A percentile compares a stretch with the other conserved stretches of the same genome.
Evolutionary conservation across 2,329 filamentous ascomycete genomes (phyloP).

Genomic region (Blastomyces emzantsi): DNA sequence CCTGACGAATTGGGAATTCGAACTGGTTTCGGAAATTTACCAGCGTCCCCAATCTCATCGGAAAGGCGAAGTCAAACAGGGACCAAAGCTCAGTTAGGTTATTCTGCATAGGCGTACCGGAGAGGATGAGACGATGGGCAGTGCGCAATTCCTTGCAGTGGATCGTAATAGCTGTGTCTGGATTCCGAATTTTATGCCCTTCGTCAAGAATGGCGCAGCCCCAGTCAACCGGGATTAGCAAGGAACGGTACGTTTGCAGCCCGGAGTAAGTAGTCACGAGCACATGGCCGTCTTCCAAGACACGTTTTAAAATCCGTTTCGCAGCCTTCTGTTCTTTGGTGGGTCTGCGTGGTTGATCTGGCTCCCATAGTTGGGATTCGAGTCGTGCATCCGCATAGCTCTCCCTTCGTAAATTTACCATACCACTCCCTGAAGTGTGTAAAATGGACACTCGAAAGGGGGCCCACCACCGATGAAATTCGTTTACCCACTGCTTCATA

Average conservation of each 20-base stretch:
- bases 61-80: slow-evolving; percentile 93
- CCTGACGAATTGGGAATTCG: slow-evolving; percentile 84
- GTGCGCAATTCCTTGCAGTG: slow-evolving; percentile 92
- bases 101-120: slow-evolving; percentile 96
- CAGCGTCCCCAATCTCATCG: slow-evolving; percentile 86
- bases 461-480: slow-evolving; percentile 99
- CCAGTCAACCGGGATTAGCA: slow-evolving; percentile 78
- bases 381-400: slow-evolving; percentile 54
- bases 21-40: slow-evolving; percentile 87
- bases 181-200: slow-evolving; percentile 96
- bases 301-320: slow-evolving; percentile 69
- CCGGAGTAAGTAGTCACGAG: slow-evolving; percentile 94
- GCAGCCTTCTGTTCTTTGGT: slow-evolving; percentile 57
- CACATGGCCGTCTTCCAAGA: slow-evolving; percentile 78
- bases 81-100: slow-evolving; percentile 95
- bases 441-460: slow-evolving; percentile 90
- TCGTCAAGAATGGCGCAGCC: slow-evolving; percentile 91
- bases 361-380: slow-evolving; percentile 49
- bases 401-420: slow-evolving; percentile 67
- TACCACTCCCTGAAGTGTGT: slow-evolving; percentile 91
- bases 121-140: slow-evolving; percentile 82
- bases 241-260: slow-evolving; percentile 80
- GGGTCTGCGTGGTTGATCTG: slow-evolving; percentile 29
- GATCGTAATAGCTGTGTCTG: slow-evolving; percentile 88
- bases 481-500: slow-evolving; percentile 95